Evolutionary conservation across 2,329 filamentous ascomycete genomes (phyloP).

Genomic region (Clonostachys byssicola): DNA sequence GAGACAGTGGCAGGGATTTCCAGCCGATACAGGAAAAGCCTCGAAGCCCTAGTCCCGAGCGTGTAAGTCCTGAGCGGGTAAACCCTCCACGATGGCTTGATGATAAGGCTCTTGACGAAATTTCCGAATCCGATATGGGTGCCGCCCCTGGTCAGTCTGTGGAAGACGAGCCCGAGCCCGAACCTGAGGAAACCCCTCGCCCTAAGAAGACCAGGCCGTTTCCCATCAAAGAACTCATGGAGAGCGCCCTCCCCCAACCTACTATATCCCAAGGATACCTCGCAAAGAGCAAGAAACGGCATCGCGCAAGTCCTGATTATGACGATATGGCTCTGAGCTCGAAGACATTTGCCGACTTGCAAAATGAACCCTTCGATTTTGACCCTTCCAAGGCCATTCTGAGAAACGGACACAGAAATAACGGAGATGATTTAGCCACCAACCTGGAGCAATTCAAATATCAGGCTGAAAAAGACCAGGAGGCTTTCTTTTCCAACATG

Average conservation of each 20-base stretch:
- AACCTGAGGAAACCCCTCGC: constrained; percentile 14
- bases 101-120: constrained; percentile 5
- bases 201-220: constrained; percentile 8
- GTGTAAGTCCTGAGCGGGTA: background rate
- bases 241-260: constrained; percentile 12
- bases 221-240: constrained; percentile 4
- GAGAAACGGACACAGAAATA: constrained; percentile 24
- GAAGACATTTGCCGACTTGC: constrained; percentile 49
- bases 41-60: constrained; percentile 9
- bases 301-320: constrained; percentile 45
- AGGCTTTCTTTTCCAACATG: constrained; percentile 47
- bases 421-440: constrained; percentile 36
- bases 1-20: background rate
- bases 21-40: constrained; percentile 11
- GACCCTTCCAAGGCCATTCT: constrained; percentile 45
- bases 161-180: background rate
- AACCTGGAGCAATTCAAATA: constrained; percentile 46
- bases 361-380: constrained; percentile 50
- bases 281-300: constrained; percentile 29
- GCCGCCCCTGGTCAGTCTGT: background rate
- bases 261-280: constrained; percentile 9
- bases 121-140: too few relatives aligned
- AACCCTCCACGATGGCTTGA: constrained; percentile 7
- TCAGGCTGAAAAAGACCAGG: constrained; percentile 39
- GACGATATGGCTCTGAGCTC: constrained; percentile 48